Evolutionary conservation across 768 basidiomycete species (phyloP), one percentile per base, ranked within the genome.

Genomic region (Russula olivacea): DNA sequence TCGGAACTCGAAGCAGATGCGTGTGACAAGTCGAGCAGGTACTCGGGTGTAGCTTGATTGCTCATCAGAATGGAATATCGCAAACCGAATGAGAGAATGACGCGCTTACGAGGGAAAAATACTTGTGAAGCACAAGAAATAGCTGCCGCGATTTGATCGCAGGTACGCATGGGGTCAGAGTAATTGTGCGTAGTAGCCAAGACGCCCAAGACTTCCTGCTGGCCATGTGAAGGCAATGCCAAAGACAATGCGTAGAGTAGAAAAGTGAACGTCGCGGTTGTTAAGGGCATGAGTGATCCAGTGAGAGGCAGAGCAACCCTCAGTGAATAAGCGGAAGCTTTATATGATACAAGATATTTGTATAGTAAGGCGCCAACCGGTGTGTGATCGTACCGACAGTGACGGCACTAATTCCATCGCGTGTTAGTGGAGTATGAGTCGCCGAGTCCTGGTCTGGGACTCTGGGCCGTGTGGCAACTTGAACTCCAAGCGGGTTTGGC

Each of bases 41-140:
- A 68, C 9, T 61, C 28, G 11, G 47, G 3, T 19, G 67, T 32
- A 17, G 10, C 67, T 68, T 57, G 32, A 28, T 28, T n/a, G 1
- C 32, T 4, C 11, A 41, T 54, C 21, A 54, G 21, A 4, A 25
- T 32, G 8, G 21, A 23, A 2, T 6, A 34, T 11, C 4, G 11
- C 2, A 53, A 53, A 40, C 15, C 38, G 38, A 40, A 14, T 17
- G n/a, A 25, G 36, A 25, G 21, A 25, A 45, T 38, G 41, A 5
- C 5, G 9, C 17, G 21, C 59, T 12, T 14, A 60, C 59, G 28
- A 30, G 59, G 59, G 17, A 43, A 60, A 28, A 45, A 53, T 6
- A 60, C 59, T 41, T 43, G 19, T 15, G 59, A 60, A 23, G 30
- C 51, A 7, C 1, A 2, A 45, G 59, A 60, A 12, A 61, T 28